Percentiles rank a stretch among this genome's conserved stretches.
phyloP scores from a whole-genome alignment of 2,329 filamentous ascomycete species.

The Aspergillus chevalieri region DNA sequence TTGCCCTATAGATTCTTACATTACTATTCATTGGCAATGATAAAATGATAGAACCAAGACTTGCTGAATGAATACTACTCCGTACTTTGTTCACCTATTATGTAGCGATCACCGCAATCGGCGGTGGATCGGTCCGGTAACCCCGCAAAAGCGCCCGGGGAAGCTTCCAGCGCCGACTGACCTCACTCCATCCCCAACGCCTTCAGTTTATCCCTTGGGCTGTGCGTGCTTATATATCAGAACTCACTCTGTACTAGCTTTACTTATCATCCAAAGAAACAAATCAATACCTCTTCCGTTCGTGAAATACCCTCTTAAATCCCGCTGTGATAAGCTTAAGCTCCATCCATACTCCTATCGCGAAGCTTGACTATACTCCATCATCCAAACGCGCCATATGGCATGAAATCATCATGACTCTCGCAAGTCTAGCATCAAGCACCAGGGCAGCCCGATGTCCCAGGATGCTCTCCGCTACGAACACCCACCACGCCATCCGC shows the following conservation, averaged over 20 bases:
- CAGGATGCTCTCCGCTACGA: background rate
- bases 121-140: background rate
- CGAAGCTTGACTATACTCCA: background rate
- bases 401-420: background rate
- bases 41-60: too few species aligned
- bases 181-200: background rate
- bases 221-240: background rate
- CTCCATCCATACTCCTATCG: background rate
- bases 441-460: background rate
- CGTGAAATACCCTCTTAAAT: too few species aligned
- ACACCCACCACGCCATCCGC: background rate
- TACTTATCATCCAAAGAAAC: too few species aligned
- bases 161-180: background rate
- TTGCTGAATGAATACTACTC: too few species aligned
- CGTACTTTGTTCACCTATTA: background rate
- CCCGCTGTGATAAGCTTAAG: too few species aligned
- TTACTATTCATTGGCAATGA: background rate
- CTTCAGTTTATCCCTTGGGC: background rate
- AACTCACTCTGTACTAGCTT: background rate
- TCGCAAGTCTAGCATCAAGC: background rate
- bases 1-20: background rate
- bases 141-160: background rate
- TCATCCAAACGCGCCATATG: background rate
- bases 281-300: too few species aligned
- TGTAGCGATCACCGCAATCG: background rate